phyloP scores from a whole-genome alignment of 495 filamentous ascomycete species.

The Trypethelium eluteriae region DNA sequence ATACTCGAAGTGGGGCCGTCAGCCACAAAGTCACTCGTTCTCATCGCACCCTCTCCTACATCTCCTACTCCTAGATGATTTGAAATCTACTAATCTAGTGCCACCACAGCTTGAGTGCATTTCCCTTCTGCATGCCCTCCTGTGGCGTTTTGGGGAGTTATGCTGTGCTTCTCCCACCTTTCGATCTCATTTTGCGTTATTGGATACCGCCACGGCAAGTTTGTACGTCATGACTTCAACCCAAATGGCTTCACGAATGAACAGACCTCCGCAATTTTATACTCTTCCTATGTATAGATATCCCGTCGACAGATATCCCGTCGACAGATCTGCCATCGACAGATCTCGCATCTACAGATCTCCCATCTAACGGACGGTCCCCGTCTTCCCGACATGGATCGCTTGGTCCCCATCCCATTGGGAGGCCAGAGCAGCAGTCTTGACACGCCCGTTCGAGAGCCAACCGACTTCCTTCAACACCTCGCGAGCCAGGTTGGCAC shows the following conservation, averaged over 20 bases:
- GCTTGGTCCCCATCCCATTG: background rate
- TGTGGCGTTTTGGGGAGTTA: background rate
- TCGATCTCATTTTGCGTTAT: no score
- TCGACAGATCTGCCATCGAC: no score
- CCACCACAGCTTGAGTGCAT: background rate
- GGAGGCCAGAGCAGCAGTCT: background rate
- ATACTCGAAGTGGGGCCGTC: no score
- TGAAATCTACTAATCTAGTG: background rate
- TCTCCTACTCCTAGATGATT: background rate
- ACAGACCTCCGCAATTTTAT: background rate
- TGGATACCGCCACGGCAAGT: background rate
- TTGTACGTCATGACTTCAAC: background rate
- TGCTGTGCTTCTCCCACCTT: background rate
- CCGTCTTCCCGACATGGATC: background rate
- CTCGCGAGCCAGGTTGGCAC: conserved; percentile 12
- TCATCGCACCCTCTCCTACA: background rate
- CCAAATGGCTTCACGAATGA: background rate
- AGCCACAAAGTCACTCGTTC: no score
- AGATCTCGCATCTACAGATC: background rate
- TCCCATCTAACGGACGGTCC: background rate
- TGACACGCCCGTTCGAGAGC: background rate
- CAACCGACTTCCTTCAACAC: conserved; percentile 11
- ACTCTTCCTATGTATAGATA: background rate
- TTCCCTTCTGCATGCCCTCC: background rate
- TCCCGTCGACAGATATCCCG: background rate